Evolutionary conservation across 495 filamentous ascomycete species (phyloP), one percentile per base, ranked within the genome.

Genomic region (Glutinoglossum americanum): DNA sequence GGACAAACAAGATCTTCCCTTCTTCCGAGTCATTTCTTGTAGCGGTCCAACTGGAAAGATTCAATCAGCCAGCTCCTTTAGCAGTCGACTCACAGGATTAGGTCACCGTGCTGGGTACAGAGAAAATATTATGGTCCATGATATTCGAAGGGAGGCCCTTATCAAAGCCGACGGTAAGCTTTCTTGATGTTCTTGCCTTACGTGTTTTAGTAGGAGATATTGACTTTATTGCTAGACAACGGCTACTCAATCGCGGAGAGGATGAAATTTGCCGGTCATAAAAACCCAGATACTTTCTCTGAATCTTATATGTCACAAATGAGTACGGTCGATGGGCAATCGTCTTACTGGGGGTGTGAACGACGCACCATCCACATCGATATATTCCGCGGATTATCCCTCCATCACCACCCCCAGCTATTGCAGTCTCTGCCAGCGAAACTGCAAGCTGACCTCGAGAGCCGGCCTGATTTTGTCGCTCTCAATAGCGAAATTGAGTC

Each of bases 401-500:
- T 53, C 17, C 49, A 53, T 15, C 17, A 53, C 49, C 49, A 53
- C 17, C n/a, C 49, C 6, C 49, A 53, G 17, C 49, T 53, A 33
- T 53, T 53, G 17, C 49, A 53, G 30, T 53, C 49, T 27, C 17
- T 53, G 30, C 49, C 49, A 27, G 49, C 49, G 21, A 53, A 53
- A 33, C 26, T 53, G 17, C 25, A 53, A 53, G 49, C 49, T 33
- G 30, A 53, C 49, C 49, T 53, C 26, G 17, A 53, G 13, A 53
- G 30, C 30, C 30, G 49, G 25, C 26, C 49, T n/a, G 49, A 53
- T 33, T 53, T 53, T 35, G 32, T 57, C 55, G n/a, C 27, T 28
- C 27, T 45, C n/a, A 51, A 35, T 48, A 39, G 57, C 19, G 55
- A 60, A 44, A 60, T 60, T 37, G 35, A 60, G 26, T 45, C 47